phyloP scores from a whole-genome alignment of 306 rosid genomes.

The Cucumis melo region DNA sequence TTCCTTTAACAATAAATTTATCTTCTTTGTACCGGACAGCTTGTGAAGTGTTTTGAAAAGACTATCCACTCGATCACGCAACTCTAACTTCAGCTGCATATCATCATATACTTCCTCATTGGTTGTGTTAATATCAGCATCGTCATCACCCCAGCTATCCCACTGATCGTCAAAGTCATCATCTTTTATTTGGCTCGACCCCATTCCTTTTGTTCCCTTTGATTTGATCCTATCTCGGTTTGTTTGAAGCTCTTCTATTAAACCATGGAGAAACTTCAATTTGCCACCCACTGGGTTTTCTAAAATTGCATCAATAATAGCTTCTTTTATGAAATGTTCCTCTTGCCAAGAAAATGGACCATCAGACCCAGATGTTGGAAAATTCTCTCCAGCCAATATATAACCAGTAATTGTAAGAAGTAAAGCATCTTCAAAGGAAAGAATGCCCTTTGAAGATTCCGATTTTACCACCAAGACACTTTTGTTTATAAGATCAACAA shows the following conservation, averaged over 20 bases:
- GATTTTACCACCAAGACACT: slow-evolving; percentile 48
- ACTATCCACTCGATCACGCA: slow-evolving; percentile 81
- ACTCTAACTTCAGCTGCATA: slow-evolving; percentile 84
- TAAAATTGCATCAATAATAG: slow-evolving; percentile 66
- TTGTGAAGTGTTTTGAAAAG: slow-evolving; percentile 79
- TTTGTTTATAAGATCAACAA: slow-evolving; percentile 70
- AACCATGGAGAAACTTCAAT: slow-evolving; percentile 75
- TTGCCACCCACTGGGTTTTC: slow-evolving; percentile 62
- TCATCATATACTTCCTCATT: slow-evolving; percentile 43
- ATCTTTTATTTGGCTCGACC: slow-evolving; percentile 25
- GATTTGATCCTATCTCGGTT: slow-evolving; percentile 39
- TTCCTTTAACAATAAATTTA: slow-evolving; percentile 47
- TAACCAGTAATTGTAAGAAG: slow-evolving; percentile 65
- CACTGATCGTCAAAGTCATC: slow-evolving; percentile 85
- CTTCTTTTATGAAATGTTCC: slow-evolving; percentile 74
- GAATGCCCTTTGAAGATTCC: slow-evolving; percentile 42
- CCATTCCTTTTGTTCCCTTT: slow-evolving; percentile 29
- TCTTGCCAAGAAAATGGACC: slow-evolving; percentile 98
- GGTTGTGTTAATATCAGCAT: slow-evolving; percentile 32
- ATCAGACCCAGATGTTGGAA: slow-evolving; percentile 75
- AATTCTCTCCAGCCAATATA: slow-evolving; percentile 81
- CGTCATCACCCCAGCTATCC: slow-evolving; percentile 96
- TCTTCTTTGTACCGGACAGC: slow-evolving; percentile 46
- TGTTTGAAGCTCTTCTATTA: slow-evolving; percentile 61
- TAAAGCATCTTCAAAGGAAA: slow-evolving; percentile 71